Conservation (phyloP, 305 asterid genomes). For the Petunia hybrid region DNA sequence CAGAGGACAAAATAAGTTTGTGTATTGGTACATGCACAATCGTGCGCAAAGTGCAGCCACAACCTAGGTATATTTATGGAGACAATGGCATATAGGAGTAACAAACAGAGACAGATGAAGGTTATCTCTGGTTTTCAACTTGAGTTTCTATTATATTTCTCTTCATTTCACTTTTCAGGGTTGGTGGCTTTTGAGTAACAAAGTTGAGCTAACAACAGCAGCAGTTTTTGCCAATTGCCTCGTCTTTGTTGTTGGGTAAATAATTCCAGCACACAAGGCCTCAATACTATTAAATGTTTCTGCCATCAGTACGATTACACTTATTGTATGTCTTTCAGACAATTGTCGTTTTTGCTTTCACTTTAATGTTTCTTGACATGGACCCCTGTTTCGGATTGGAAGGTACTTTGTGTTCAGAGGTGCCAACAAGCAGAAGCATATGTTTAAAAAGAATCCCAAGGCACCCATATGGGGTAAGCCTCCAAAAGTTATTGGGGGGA, state of each 20-base stretch:
- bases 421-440: conserved; percentile 94
- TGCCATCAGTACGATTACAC: not conserved
- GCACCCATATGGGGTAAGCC: conserved; percentile 90
- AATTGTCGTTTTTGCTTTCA: conserved; percentile 17
- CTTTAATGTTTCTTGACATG: conserved; percentile 36
- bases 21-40: too few species aligned
- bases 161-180: conserved; percentile 57
- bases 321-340: conserved; percentile 25
- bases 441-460: conserved; percentile 86
- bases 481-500: conserved; percentile 93
- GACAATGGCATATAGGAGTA: not conserved
- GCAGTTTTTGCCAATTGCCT: conserved; percentile 81
- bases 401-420: conserved; percentile 94
- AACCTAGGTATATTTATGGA: not conserved
- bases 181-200: conserved; percentile 94
- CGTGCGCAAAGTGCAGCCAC: not conserved
- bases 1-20: too few species aligned
- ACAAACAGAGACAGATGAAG: conserved; percentile 9
- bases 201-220: conserved; percentile 79
- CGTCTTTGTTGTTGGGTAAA: conserved; percentile 80
- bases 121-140: conserved; percentile 12
- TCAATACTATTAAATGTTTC: conserved; percentile 3
- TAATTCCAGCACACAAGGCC: conserved; percentile 13
- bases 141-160: conserved; percentile 28
- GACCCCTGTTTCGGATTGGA: conserved; percentile 44